Percentiles rank a stretch among this genome's conserved stretches.
Conservation (phyloP, 192 early-diverging fungal genomes). For the Spizellomyces punctatus region DNA sequence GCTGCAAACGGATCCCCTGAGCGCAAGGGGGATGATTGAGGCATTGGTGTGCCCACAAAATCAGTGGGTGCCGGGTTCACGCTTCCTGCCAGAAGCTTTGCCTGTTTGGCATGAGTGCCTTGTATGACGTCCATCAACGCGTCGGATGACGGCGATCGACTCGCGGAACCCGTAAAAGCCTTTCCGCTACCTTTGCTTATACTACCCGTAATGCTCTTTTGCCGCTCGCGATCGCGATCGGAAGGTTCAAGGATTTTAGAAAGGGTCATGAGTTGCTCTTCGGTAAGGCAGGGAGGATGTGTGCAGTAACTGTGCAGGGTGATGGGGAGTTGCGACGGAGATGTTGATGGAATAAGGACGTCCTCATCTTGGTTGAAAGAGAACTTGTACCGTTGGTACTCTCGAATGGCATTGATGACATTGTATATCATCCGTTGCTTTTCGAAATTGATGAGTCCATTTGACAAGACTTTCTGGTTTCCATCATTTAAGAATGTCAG, state of each 20-base stretch:
- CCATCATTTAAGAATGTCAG: conserved; percentile 44
- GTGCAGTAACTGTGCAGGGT: conserved; percentile 36
- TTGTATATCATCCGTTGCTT: conserved; percentile 29
- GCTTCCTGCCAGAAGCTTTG: not conserved
- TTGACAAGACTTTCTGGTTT: conserved; percentile 29
- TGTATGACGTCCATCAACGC: conserved; percentile 3
- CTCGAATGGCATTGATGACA: conserved; percentile 12
- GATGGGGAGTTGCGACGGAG: conserved; percentile 8
- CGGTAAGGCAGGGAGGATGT: conserved; percentile 24
- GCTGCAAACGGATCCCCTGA: not conserved
- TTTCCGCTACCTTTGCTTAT: not conserved
- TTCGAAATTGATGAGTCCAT: conserved; percentile 40
- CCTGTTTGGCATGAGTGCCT: not conserved
- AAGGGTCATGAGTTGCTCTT: conserved; percentile 31
- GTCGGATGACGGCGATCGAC: not conserved
- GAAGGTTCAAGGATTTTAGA: conserved; percentile 31
- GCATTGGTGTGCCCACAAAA: not conserved
- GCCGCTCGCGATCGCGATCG: not conserved
- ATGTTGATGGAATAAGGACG: not conserved
- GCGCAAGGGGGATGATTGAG: not conserved
- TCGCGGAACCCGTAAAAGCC: not conserved
- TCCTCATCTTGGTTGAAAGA: conserved; percentile 32
- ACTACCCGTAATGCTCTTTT: not conserved
- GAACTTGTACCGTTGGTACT: conserved; percentile 28
- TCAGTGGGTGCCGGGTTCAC: not conserved